Evolutionary conservation across 1,139 yeast genomes (phyloP).

Genomic region (Wickerhamomyces sp.): DNA sequence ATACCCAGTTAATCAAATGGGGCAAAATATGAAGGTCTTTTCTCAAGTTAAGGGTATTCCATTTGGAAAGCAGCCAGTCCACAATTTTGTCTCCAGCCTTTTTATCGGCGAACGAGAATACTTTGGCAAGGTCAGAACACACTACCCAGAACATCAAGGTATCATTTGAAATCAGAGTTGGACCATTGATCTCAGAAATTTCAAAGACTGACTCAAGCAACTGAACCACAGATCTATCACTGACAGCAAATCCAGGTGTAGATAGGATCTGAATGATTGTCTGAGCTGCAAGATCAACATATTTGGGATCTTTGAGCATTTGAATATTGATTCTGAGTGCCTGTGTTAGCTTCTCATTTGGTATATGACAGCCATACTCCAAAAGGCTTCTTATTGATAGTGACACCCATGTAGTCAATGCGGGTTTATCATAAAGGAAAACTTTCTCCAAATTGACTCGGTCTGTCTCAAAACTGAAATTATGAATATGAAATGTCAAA

Average conservation of each 20-base stretch:
- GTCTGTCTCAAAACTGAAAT: neutral
- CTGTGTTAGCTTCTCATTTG: conserved; percentile 19
- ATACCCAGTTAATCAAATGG: conserved; percentile 41
- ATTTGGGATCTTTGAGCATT: conserved; percentile 33
- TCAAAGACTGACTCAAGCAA: conserved; percentile 48
- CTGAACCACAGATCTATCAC: conserved; percentile 37
- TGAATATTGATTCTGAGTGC: conserved; percentile 41
- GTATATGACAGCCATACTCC: conserved; percentile 21
- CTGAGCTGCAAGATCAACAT: conserved; percentile 29
- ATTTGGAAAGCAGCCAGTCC: conserved; percentile 46
- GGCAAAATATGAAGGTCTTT: conserved; percentile 25
- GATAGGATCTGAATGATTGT: conserved; percentile 25
- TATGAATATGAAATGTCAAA: conserved; percentile 17
- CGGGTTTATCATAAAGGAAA: conserved; percentile 21
- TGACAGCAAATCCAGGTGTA: conserved; percentile 15
- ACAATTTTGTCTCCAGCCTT: conserved; percentile 27
- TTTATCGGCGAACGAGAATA: conserved; percentile 25
- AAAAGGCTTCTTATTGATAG: conserved; percentile 31
- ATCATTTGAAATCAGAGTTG: conserved; percentile 39
- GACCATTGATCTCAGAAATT: conserved; percentile 56
- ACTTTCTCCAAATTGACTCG: conserved; percentile 6
- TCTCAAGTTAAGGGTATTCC: conserved; percentile 26
- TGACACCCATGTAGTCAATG: conserved; percentile 34
- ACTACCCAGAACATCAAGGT: conserved; percentile 52
- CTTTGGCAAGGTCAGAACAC: conserved; percentile 33